Base-by-base conservation (phyloP, 768 basidiomycete genomes). In the Auricularia heimuer region DNA sequence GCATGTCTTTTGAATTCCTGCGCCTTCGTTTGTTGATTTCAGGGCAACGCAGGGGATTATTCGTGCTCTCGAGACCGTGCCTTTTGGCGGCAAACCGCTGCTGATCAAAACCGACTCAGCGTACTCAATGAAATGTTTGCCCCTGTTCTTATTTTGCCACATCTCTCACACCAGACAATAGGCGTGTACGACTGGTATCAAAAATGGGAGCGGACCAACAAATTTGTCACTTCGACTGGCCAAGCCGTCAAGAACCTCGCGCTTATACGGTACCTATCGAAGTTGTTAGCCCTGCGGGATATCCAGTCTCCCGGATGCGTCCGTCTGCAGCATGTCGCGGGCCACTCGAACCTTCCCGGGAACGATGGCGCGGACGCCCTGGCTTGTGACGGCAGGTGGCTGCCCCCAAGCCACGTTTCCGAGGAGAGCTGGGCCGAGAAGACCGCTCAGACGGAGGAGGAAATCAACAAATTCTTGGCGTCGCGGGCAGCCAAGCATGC, bases 311-410 rank as follows among this genome's bases (percentile, higher is more conserved):
- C 12, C 2, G 85, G 84, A 3, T 88, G 72, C 35, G 82, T 95
- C 54, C 73, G 72, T 44, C 80, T 96, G 61, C 76, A 84, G 68
- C 82, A 94, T 70, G 91, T 98, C 65, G 81, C 84, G 65, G 95
- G 88, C 0, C 95, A 97, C 70, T 79, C 78, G 10, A 92, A 92
- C 0, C 78, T 85, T 34, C 76, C 76, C 63, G 95, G 95, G 1
- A 98, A 98, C 72, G 94, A 98, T 63, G 87, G 83, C 56, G 95
- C 95, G 3, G 95, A 98, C 72, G 70, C 67, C 12, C 80, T 87
- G 65, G 92, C 92, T 3, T 87, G 84, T 65, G 37, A 74, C 6
- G 92, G 92, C 2, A 73, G 80, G 10, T 68, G 70, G 12, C 65
- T 79, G 63, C 77, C 79, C 0, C 64, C 16, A 4, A 39, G 39